A percentile compares a stretch with the other conserved stretches of the same genome.
Evolutionary conservation across 108 stramenopile genomes (phyloP).

Genomic region (Nitzschia sp.): DNA sequence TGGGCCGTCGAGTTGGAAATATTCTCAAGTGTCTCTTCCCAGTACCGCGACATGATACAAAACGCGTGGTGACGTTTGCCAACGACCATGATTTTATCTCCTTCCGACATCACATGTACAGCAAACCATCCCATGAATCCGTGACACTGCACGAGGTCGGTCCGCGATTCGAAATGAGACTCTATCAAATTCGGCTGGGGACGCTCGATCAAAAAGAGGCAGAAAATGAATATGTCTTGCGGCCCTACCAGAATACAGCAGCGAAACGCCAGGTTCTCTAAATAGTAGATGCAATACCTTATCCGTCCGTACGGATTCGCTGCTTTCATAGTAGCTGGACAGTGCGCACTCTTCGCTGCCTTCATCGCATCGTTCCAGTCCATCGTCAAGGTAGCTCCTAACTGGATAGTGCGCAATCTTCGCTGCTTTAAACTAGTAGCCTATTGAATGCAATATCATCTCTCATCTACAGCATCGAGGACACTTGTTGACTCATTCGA

Average conservation of each 20-base stretch:
- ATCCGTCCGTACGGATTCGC: too few species aligned
- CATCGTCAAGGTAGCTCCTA: too few species aligned
- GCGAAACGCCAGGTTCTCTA: conserved; percentile 79
- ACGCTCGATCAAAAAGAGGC: conserved; percentile 96
- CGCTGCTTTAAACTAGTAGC: too few species aligned
- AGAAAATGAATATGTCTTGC: conserved; percentile 96
- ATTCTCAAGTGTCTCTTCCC: conserved; percentile 97
- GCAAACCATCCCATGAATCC: conserved; percentile 76
- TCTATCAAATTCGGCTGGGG: conserved; percentile 95
- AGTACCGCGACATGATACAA: conserved; percentile 87
- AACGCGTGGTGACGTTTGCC: conserved; percentile 92
- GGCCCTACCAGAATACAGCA: conserved; percentile 97
- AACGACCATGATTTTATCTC: conserved; percentile 96
- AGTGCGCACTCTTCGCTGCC: too few species aligned
- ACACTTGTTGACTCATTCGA: too few species aligned
- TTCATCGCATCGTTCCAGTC: too few species aligned
- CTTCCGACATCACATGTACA: conserved; percentile 98
- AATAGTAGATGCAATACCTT: neutral
- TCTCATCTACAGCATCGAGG: too few species aligned
- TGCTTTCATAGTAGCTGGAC: too few species aligned
- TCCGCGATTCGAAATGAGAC: conserved; percentile 97
- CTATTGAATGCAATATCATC: too few species aligned
- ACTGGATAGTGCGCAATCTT: too few species aligned
- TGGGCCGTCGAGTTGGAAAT: conserved; percentile 92
- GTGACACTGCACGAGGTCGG: conserved; percentile 95